Evolutionary conservation across 257 asterid species (phyloP).

Genomic region (Solanum medicagineum): DNA sequence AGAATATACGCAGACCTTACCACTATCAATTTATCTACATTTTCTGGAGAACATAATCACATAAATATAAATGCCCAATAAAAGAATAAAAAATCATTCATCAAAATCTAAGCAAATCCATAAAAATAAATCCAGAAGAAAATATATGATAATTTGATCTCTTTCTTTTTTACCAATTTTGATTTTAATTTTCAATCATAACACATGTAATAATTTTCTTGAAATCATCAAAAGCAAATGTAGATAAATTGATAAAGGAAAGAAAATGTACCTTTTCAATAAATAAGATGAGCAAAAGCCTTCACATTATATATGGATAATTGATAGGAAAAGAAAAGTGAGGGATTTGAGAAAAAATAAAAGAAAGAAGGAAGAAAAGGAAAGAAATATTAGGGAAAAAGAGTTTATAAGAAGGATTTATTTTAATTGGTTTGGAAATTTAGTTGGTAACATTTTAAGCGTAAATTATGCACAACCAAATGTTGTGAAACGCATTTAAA

Average conservation of each 20-base stretch:
- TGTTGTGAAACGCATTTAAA: not conserved
- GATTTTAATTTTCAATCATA: not conserved
- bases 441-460: not conserved
- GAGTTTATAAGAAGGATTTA: not conserved
- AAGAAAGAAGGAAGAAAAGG: not conserved
- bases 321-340: not conserved
- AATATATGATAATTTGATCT: not conserved
- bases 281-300: not conserved
- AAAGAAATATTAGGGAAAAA: not conserved
- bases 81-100: not conserved
- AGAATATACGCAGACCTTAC: no score
- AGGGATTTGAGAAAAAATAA: not conserved
- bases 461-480: not conserved
- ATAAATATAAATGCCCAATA: not conserved
- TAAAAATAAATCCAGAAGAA: not conserved
- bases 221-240: not conserved
- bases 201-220: not conserved
- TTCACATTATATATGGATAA: not conserved
- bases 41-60: not conserved
- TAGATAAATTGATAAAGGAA: not conserved
- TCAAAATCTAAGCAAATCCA: not conserved
- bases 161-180: not conserved
- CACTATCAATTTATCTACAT: not conserved
- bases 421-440: not conserved
- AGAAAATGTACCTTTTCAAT: not conserved